Percentiles rank a stretch among this genome's conserved stretches.
These are phyloP conservation scores for Xylariaceae sp. DNA, from an alignment of 2,329 filamentous ascomycete genomes.

Conservation along the genomic window DNA sequence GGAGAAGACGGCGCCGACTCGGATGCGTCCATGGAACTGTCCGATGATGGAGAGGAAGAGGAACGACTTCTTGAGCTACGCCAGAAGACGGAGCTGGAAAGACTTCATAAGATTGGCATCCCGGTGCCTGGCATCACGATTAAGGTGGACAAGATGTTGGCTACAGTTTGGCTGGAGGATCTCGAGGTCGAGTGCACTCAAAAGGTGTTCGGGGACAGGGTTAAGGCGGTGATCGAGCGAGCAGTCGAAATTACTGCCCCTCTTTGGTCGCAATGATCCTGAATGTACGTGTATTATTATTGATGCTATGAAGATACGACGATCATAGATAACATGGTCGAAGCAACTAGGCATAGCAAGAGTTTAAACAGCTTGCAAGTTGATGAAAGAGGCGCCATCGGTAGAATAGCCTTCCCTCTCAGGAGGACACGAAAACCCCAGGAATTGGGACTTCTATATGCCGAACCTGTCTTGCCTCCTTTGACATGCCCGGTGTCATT, in stretches of 20 bases:
- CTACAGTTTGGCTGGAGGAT: constrained; percentile 87
- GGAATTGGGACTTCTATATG: too few relatives aligned
- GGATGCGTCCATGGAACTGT: constrained; percentile 35
- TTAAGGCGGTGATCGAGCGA: constrained; percentile 84
- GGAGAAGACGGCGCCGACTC: constrained; percentile 32
- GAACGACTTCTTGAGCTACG: constrained; percentile 48
- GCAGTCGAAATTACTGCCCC: constrained; percentile 83
- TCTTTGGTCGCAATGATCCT: constrained; percentile 46
- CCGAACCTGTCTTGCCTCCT: too few relatives aligned
- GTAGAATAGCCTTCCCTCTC: too few relatives aligned
- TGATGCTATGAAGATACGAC: constrained; percentile 1
- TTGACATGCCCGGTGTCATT: too few relatives aligned
- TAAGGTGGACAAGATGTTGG: constrained; percentile 80
- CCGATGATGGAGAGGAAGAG: constrained; percentile 35
- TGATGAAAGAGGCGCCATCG: too few relatives aligned
- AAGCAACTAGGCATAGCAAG: too few relatives aligned
- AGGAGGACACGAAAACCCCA: too few relatives aligned
- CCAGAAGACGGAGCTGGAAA: constrained; percentile 66
- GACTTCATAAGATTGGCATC: constrained; percentile 79
- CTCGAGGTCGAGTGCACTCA: constrained; percentile 84
- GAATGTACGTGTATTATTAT: not conserved
- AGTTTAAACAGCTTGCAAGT: too few relatives aligned
- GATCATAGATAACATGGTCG: too few relatives aligned
- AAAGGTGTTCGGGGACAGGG: constrained; percentile 73
- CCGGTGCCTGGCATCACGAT: constrained; percentile 87